A percentile compares a stretch with the other conserved stretches of the same genome.
phyloP scores from a whole-genome alignment of 371 early-diverging fungal species.

The Phascolomyces articulosus region DNA sequence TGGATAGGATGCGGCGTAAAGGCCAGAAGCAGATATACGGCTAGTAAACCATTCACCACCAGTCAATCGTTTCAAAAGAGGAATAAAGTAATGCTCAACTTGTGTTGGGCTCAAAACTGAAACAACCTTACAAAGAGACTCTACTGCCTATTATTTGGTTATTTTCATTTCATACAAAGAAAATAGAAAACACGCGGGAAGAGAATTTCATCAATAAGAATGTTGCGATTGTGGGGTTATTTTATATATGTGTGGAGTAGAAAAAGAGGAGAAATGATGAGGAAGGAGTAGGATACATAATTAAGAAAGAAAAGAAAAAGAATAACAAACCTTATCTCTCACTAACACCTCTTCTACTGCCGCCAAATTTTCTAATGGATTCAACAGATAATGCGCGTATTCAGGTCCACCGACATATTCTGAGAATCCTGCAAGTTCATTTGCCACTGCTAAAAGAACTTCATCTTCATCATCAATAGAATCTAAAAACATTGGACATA shows the following conservation, averaged over 20 bases:
- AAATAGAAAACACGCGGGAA: too few relatives aligned
- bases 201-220: too few relatives aligned
- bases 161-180: not conserved
- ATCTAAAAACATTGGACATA: slow-evolving; percentile 55
- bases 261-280: too few relatives aligned
- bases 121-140: slow-evolving; percentile 85
- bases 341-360: slow-evolving; percentile 97
- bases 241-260: too few relatives aligned
- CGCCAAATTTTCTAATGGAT: slow-evolving; percentile 93
- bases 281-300: too few relatives aligned
- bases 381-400: slow-evolving; percentile 83
- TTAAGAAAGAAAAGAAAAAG: not conserved
- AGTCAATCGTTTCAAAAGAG: slow-evolving; percentile 88
- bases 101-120: slow-evolving; percentile 72
- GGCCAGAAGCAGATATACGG: slow-evolving; percentile 90
- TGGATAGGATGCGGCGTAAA: slow-evolving; percentile 85
- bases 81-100: slow-evolving; percentile 87
- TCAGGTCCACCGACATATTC: slow-evolving; percentile 91
- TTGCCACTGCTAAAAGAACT: slow-evolving; percentile 90
- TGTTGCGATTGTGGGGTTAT: too few relatives aligned
- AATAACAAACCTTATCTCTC: slow-evolving; percentile 81
- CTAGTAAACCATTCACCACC: slow-evolving; percentile 98
- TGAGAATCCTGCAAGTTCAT: slow-evolving; percentile 90
- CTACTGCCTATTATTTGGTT: slow-evolving; percentile 77
- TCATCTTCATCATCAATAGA: slow-evolving; percentile 98